These are phyloP conservation scores for Cicer pinnatifidum DNA, from an alignment of 306 rosid genomes.

Conservation along the genomic window DNA sequence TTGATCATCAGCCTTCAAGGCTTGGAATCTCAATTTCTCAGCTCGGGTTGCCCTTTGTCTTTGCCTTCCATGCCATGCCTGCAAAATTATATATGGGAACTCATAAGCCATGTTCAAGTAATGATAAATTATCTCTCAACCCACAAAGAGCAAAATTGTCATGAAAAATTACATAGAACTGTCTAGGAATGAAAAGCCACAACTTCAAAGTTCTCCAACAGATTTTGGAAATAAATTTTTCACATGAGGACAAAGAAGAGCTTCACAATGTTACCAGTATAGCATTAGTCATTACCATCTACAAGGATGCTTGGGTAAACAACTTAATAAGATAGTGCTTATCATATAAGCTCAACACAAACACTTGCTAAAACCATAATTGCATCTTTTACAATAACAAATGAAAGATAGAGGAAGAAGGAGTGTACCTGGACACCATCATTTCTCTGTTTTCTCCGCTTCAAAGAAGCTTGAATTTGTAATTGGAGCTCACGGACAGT, in stretches of 20 bases:
- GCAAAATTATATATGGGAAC: conserved; percentile 40
- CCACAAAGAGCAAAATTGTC: conserved; percentile 20
- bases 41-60: conserved; percentile 95
- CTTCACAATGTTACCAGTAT: too few species aligned
- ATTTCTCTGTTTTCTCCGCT: conserved; percentile 92
- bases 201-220: too few species aligned
- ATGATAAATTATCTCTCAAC: conserved; percentile 32
- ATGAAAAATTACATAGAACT: conserved; percentile 21
- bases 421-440: conserved; percentile 75
- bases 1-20: conserved; percentile 98
- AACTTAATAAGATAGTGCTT: too few species aligned
- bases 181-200: conserved; percentile 10
- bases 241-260: too few species aligned
- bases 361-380: not conserved
- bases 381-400: conserved; percentile 22
- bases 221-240: too few species aligned
- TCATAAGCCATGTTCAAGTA: conserved; percentile 37
- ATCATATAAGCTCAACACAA: not conserved
- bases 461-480: conserved; percentile 90
- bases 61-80: conserved; percentile 99
- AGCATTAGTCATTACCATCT: too few species aligned
- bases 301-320: too few species aligned
- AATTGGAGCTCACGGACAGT: conserved; percentile 95
- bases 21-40: conserved; percentile 98
- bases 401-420: conserved; percentile 33